Percentiles rank a stretch among this genome's conserved stretches.
Conservation (phyloP, 148 eudicot genomes). For the Camellia japonica region DNA sequence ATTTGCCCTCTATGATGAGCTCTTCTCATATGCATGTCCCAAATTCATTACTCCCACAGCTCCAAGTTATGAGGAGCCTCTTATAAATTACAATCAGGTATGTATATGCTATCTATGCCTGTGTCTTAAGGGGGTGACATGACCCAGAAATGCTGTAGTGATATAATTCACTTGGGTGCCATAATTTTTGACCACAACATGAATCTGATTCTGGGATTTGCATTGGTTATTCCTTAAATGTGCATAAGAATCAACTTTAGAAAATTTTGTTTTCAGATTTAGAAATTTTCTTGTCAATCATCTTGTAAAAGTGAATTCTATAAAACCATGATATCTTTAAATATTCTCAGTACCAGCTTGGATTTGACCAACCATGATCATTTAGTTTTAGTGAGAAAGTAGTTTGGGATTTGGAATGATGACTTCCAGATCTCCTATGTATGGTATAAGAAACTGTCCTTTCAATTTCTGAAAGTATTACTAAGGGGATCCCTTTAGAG, state of each 20-base stretch:
- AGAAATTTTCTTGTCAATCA: neutral
- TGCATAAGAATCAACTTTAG: neutral
- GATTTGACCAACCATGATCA: neutral
- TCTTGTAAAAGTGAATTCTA: neutral
- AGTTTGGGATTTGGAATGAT: neutral
- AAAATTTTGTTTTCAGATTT: neutral
- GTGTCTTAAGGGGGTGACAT: neutral
- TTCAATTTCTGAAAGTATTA: neutral
- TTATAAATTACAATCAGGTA: constrained; percentile 94
- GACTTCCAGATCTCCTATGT: neutral
- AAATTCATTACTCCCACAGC: constrained; percentile 95
- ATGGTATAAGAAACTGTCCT: neutral
- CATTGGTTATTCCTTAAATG: neutral
- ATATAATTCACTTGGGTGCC: neutral
- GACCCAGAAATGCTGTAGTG: neutral
- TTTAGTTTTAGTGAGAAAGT: neutral
- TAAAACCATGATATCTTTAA: no score
- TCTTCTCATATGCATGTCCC: constrained; percentile 97
- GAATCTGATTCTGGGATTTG: neutral
- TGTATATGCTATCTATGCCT: neutral
- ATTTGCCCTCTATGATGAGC: constrained; percentile 85
- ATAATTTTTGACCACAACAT: neutral
- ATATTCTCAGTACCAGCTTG: neutral
- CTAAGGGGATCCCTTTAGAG: neutral
- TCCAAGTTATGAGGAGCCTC: constrained; percentile 92